Evolutionary conservation across 73 alveolate genomes (phyloP), one percentile per base, ranked within the genome.

Genomic region (Paramecium caudatum): DNA sequence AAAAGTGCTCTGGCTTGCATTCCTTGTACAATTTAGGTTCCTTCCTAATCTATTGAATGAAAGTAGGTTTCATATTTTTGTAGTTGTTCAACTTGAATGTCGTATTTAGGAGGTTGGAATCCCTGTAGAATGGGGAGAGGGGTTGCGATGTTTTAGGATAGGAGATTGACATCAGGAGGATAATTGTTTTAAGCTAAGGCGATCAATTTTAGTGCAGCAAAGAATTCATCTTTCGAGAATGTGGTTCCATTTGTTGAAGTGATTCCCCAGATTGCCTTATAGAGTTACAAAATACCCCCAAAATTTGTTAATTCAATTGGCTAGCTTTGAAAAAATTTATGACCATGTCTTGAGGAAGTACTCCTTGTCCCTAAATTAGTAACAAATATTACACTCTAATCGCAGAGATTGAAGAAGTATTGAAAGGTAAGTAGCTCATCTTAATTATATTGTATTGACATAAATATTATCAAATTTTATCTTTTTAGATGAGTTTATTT

Each of bases 171-270:
- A 74, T 74, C 88, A 15, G 30, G 55, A 4, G 7, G 41, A 74
- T 74, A 39, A 39, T 68, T 68, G 7, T 37, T 45, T 45, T 74
- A 43, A 4, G 69, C 88, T 41, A 74, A 74, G 16, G 88, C 62
- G 0, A 74, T 37, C 33, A 74, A 45, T 74, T 74, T 74, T 15
- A 74, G 68, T 0, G 88, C 62, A 16, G 88, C 88, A 45, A 39
- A 74, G 32, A 74, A 74, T 43, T 74, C 88, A 74, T 74, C 88
- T 41, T 74, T 74, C 1, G 88, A 41, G 30, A 68, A 68, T 16
- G 16, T 16, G 5, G 25, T 15, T 33, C 61, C 84, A 68, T 68
- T 37, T 3, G 61, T 17, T n/a, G 55, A 68, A 32, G 84, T 68
- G 7, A 34, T 68, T 34, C 34, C 7, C 84, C 61, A 68, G 8